phyloP scores from a whole-genome alignment of 2,329 filamentous ascomycete species.

The Biscogniauxia sp. region DNA sequence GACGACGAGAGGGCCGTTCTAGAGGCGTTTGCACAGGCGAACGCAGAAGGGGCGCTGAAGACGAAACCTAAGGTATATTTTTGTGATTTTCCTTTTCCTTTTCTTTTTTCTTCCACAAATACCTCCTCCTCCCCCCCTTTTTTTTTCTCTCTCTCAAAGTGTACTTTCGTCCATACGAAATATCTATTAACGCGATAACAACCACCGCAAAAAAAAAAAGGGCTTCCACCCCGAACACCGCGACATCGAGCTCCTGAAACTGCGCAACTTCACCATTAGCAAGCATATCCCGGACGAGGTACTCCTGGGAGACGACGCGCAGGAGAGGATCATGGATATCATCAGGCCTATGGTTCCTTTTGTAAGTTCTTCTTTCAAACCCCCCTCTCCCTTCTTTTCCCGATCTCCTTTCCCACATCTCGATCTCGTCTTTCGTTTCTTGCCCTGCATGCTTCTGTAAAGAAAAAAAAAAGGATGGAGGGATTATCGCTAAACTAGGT shows the following conservation, averaged over 20 bases:
- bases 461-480: neutral
- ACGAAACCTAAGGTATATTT: constrained; percentile 74
- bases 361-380: constrained; percentile 53
- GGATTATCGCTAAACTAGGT: neutral
- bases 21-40: constrained; percentile 67
- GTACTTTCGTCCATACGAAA: too few relatives aligned
- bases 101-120: neutral
- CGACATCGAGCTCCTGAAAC: constrained; percentile 76
- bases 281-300: constrained; percentile 65
- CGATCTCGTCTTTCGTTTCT: neutral
- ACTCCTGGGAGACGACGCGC: constrained; percentile 59
- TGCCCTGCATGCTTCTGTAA: too few relatives aligned
- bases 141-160: constrained; percentile 1
- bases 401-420: neutral
- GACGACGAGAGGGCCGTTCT: constrained; percentile 53
- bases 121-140: too few relatives aligned
- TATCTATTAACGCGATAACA: neutral
- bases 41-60: constrained; percentile 75
- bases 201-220: constrained; percentile 49
- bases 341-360: constrained; percentile 72
- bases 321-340: constrained; percentile 63
- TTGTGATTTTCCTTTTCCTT: neutral
- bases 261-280: constrained; percentile 75
- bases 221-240: constrained; percentile 72
- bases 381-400: constrained; percentile 9